phyloP scores from a whole-genome alignment of 2,329 filamentous ascomycete species.

The Cercospora sp. region DNA sequence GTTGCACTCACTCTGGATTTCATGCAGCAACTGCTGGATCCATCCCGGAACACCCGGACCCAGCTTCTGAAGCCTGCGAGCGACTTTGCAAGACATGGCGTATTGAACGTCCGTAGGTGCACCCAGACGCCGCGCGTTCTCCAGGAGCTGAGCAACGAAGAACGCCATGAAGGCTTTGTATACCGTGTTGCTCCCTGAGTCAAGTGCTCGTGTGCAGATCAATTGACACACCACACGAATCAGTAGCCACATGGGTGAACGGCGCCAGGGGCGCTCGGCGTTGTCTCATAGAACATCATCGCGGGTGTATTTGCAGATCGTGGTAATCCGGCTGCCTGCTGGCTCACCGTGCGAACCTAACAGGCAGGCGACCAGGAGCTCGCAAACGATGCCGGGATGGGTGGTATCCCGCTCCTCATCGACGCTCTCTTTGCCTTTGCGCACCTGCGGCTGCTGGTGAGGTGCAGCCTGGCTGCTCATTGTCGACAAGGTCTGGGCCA shows the following conservation, averaged over 20 bases:
- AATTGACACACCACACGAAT: constrained; percentile 60
- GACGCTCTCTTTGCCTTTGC: constrained; percentile 53
- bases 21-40: constrained; percentile 2
- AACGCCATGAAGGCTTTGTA: constrained; percentile 21
- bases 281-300: constrained; percentile 59
- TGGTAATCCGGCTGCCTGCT: not conserved
- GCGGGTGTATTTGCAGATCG: constrained; percentile 58
- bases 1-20: constrained; percentile 8
- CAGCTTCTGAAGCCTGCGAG: constrained; percentile 15
- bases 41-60: not conserved
- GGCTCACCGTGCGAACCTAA: constrained; percentile 4
- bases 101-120: not conserved
- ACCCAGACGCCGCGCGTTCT: too few species aligned
- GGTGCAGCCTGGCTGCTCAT: constrained; percentile 24
- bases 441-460: constrained; percentile 24
- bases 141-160: constrained; percentile 9
- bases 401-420: constrained; percentile 61
- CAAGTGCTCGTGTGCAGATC: constrained; percentile 41
- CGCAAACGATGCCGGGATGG: constrained; percentile 58
- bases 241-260: constrained; percentile 63
- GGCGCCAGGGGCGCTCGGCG: constrained; percentile 59
- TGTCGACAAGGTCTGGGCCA: constrained; percentile 23
- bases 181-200: not conserved
- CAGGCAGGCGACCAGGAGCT: constrained; percentile 50
- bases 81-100: constrained; percentile 18